These are phyloP conservation scores for Eremothecium gossypii DNA, from an alignment of 1,139 yeast genomes.

Conservation along the genomic window DNA sequence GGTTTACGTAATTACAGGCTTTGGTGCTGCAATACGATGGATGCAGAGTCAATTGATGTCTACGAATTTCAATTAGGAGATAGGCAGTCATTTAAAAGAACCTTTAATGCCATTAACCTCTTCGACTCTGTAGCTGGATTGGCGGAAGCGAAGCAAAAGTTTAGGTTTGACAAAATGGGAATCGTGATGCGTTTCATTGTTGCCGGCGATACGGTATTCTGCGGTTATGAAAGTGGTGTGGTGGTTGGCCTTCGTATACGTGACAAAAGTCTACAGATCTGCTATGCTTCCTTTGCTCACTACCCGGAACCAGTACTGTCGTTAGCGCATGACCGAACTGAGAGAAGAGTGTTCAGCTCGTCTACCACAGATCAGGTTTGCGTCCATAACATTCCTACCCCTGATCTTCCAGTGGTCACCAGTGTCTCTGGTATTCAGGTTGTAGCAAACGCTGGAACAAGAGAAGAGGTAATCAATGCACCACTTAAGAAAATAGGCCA, in stretches of 20 bases:
- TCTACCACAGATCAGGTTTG: slow-evolving; percentile 11
- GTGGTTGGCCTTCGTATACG: slow-evolving; percentile 17
- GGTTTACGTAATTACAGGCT: slow-evolving; percentile 12
- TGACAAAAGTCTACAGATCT: slow-evolving; percentile 9
- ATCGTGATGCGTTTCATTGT: slow-evolving; percentile 22
- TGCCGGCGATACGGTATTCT: slow-evolving; percentile 11
- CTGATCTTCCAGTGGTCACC: neutral
- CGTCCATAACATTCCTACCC: slow-evolving; percentile 5
- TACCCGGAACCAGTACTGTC: slow-evolving; percentile 26
- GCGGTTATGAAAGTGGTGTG: slow-evolving; percentile 27
- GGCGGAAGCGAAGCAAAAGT: slow-evolving; percentile 2
- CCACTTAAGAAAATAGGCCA: slow-evolving; percentile 6
- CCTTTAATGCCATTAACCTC: slow-evolving; percentile 16
- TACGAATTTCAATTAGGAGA: slow-evolving; percentile 18
- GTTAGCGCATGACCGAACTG: slow-evolving; percentile 8
- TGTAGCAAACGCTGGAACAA: neutral
- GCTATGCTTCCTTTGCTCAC: slow-evolving; percentile 20
- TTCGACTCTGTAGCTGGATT: slow-evolving; percentile 9
- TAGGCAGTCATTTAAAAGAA: slow-evolving; percentile 17
- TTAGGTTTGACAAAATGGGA: slow-evolving; percentile 20
- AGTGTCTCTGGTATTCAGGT: neutral
- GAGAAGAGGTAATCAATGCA: no score
- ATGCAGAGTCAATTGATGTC: slow-evolving; percentile 24
- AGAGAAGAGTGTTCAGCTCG: slow-evolving; percentile 8
- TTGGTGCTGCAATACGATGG: slow-evolving; percentile 25